phyloP scores from a whole-genome alignment of 73 alveolate genomes.

The Tetrahymena borealis region DNA sequence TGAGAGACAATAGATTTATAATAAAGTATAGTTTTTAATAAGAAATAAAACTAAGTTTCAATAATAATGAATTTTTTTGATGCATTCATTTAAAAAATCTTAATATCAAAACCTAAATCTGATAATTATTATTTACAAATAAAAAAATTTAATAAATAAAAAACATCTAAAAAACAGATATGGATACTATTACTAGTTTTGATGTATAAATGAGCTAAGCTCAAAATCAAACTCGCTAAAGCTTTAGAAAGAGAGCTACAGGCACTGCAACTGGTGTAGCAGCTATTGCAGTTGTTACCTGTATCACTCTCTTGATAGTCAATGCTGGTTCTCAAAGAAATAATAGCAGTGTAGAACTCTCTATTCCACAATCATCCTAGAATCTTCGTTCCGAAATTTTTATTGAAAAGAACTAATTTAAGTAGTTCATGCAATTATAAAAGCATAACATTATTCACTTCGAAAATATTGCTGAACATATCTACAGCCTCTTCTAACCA shows the following conservation, averaged over 20 bases:
- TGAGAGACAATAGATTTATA: too few relatives aligned
- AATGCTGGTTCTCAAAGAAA: not conserved
- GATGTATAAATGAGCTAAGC: not conserved
- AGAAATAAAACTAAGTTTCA: too few relatives aligned
- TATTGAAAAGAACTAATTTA: not conserved
- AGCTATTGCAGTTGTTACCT: not conserved
- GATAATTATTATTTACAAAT: not conserved
- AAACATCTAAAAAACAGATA: not conserved
- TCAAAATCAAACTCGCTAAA: not conserved
- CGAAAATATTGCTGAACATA: not conserved
- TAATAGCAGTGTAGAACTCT: not conserved
- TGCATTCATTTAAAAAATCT: too few relatives aligned
- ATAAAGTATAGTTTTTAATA: too few relatives aligned
- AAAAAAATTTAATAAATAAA: not conserved
- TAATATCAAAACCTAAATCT: not conserved
- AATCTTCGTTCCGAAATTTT: not conserved
- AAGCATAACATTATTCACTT: not conserved
- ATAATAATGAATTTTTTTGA: too few relatives aligned
- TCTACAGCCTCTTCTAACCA: not conserved
- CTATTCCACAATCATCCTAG: not conserved
- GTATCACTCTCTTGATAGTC: not conserved
- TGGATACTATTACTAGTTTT: not conserved
- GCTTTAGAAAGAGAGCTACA: not conserved
- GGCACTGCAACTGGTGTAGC: not conserved
- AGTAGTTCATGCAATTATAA: not conserved